Percentiles rank a stretch among this genome's conserved stretches.
These are phyloP conservation scores for Coniochaeta ligniaria DNA, from an alignment of 2,329 filamentous ascomycete genomes.

Conservation along the genomic window DNA sequence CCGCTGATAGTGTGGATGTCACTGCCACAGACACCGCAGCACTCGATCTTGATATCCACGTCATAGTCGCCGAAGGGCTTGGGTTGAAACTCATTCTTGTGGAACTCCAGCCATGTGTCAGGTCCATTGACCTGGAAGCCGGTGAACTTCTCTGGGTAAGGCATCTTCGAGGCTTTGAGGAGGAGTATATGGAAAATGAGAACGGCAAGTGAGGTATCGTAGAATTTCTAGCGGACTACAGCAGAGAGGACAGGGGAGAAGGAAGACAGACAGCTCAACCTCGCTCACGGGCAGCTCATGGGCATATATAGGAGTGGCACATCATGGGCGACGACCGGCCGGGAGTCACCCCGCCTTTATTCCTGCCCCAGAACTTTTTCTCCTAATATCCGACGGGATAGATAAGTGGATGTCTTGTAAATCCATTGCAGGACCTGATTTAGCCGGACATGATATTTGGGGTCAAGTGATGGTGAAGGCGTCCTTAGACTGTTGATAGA, in stretches of 20 bases:
- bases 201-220: not conserved
- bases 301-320: not conserved
- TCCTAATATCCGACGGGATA: not conserved
- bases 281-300: not conserved
- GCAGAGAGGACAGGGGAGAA: not conserved
- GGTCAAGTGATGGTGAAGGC: not conserved
- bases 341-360: not conserved
- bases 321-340: not conserved
- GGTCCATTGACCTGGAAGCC: conserved; percentile 52
- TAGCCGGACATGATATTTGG: not conserved
- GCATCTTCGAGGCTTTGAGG: conserved; percentile 26
- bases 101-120: conserved; percentile 50
- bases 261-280: not conserved
- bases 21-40: conserved; percentile 68
- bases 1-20: conserved; percentile 65
- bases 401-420: not conserved
- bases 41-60: conserved; percentile 80
- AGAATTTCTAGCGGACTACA: not conserved
- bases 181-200: not conserved
- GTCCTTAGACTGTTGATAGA: no score
- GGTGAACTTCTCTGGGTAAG: conserved; percentile 52
- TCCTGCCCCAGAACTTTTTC: not conserved
- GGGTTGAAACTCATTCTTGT: conserved; percentile 70
- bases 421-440: not conserved
- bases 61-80: conserved; percentile 85